phyloP scores from a whole-genome alignment of 139 green algal species.

The Tetratostichococcus sp. region DNA sequence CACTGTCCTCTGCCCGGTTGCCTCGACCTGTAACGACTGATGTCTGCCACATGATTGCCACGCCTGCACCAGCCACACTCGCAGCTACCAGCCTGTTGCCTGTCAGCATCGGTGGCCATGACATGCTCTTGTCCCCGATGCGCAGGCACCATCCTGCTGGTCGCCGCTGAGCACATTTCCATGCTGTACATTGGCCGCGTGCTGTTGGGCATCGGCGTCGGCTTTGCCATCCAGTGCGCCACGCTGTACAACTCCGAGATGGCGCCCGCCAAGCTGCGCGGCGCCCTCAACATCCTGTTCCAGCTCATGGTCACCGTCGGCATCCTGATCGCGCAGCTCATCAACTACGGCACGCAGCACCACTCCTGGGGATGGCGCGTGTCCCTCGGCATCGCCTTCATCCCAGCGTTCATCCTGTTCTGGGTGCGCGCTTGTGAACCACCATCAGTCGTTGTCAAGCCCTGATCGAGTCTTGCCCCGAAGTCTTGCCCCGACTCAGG shows the following conservation, averaged over 20 bases:
- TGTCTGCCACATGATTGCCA: no score
- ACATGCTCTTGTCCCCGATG: no score
- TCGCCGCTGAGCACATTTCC: conserved; percentile 32
- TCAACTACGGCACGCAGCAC: neutral
- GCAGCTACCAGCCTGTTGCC: no score
- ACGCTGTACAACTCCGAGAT: conserved; percentile 51
- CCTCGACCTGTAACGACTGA: no score
- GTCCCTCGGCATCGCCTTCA: conserved; percentile 39
- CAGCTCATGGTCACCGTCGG: conserved; percentile 55
- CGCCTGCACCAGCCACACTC: no score
- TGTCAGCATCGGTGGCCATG: no score
- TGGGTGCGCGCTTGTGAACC: conserved; percentile 24
- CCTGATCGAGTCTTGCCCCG: no score
- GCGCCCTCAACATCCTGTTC: conserved; percentile 55
- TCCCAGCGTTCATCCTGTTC: conserved; percentile 44
- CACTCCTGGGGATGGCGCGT: conserved; percentile 46
- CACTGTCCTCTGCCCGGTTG: no score
- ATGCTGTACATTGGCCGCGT: conserved; percentile 63
- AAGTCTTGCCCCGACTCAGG: no score
- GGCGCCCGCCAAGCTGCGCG: conserved; percentile 35
- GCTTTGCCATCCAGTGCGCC: conserved; percentile 46
- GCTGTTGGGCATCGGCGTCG: conserved; percentile 59
- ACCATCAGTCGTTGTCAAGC: no score
- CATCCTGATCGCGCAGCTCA: neutral
- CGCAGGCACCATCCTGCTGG: conserved; percentile 38